These are phyloP conservation scores for Pseudocercospora cruenta DNA, from an alignment of 2,329 filamentous ascomycete species.

Conservation along the genomic window DNA sequence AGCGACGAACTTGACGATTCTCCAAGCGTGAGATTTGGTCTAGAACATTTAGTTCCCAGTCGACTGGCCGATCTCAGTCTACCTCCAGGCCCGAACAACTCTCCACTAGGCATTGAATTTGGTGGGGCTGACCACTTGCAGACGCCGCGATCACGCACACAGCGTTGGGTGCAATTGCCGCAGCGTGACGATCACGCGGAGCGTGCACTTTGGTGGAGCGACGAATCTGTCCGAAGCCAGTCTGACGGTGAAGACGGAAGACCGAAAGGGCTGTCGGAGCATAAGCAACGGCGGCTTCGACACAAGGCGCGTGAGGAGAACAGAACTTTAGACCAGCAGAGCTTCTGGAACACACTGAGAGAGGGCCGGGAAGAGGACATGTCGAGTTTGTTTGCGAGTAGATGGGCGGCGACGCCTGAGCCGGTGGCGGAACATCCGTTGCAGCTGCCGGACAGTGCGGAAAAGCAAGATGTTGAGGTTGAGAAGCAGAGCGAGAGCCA, in stretches of 20 bases:
- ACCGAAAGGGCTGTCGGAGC: constrained; percentile 9
- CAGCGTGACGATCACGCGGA: constrained; percentile 29
- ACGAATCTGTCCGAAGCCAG: constrained; percentile 68
- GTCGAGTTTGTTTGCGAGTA: constrained; percentile 39
- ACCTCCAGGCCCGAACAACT: constrained; percentile 19
- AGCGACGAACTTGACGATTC: constrained; percentile 35
- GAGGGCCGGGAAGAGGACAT: constrained; percentile 43
- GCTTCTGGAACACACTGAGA: constrained; percentile 51
- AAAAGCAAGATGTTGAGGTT: constrained; percentile 1
- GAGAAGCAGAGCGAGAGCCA: constrained; percentile 13
- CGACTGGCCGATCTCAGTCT: constrained; percentile 32
- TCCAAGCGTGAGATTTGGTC: constrained; percentile 37
- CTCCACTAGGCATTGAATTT: constrained; percentile 19
- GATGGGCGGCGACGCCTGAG: constrained; percentile 36
- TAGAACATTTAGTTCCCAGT: constrained; percentile 41
- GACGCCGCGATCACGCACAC: constrained; percentile 37
- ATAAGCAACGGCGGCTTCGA: constrained; percentile 23
- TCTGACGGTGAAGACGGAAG: constrained; percentile 47
- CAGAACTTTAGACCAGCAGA: constrained; percentile 54
- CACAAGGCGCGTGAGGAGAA: constrained; percentile 50
- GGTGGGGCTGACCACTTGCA: constrained; percentile 26
- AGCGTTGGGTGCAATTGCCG: constrained; percentile 39
- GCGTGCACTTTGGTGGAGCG: constrained; percentile 77
- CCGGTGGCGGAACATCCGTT: constrained; percentile 12
- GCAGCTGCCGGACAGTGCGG: constrained; percentile 8